Evolutionary conservation across 495 filamentous ascomycete species (phyloP), one percentile per base, ranked within the genome.

Genomic region (Xylaria bambusicola): DNA sequence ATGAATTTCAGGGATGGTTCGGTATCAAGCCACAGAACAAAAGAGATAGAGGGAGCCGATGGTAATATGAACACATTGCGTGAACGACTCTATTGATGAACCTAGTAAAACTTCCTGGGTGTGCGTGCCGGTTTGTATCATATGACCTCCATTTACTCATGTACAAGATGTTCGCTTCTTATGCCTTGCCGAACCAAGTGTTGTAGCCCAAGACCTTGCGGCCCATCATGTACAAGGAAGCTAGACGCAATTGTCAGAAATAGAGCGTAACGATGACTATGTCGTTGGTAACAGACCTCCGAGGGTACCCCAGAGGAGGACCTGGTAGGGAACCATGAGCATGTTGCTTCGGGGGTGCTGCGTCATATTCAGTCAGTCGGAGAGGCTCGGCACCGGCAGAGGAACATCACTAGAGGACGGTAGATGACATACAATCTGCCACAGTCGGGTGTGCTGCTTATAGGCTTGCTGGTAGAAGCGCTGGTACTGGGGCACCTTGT

Each of bases 401-500:
- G 38, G 10, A 4, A 45, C n/a, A 1, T 17, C 21, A 35, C 13
- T 5, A 15, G 48, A 6, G 21, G 5, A n/a, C 41, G 12, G 36
- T 33, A 31, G 60, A 36, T 56, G 41, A 84, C 88, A 77, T 74
- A 96, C 92, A 80, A 95, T 92, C 73, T 83, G 83, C 92, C 92
- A 96, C 75, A 92, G 78, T 72, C 92, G 86, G 66, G 86, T 79
- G 70, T 91, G 77, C 50, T 72, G 64, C 21, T 70, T 86, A 75
- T 90, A 89, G 66, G 93, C 85, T 48, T 82, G 77, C 79, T 96
- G 92, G 80, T 91, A 93, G 44, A 88, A 75, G 62, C 85, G 81
- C 82, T 97, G 92, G 77, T 91, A 88, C 72, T 88, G 75, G 33
- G 86, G 90, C 68, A 96, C 92, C 72, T 85, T 85, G 85, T 97